Evolutionary conservation across 2,329 filamentous ascomycete genomes (phyloP), one percentile per base, ranked within the genome.

Genomic region (Fusarium veterinarium): DNA sequence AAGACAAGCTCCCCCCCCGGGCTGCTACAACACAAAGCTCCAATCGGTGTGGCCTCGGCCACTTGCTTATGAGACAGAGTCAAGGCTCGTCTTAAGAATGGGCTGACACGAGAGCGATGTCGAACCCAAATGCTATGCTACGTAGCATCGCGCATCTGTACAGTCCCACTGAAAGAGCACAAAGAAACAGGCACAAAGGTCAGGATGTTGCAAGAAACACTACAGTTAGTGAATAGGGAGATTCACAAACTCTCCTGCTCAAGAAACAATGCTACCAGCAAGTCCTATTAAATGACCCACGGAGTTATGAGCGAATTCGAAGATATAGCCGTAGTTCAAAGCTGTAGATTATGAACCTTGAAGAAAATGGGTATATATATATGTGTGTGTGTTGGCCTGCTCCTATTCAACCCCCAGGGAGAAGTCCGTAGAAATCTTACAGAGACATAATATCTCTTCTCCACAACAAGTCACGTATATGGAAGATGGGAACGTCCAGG

Each of bases 141-240:
- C 49, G 61, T 73, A 71, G 40, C 66, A 69, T 64, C 40, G 58
- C 40, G 25, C n/a, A 28, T 51, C 12, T 42, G 19, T 44, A 31
- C 9, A 61, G 64, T 49, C 37, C 49, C 49, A 23, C 40, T 31
- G n/a, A 38, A 23, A 42, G 48, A 55, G 38, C 33, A 51, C 33
- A 25, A 30, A 8, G 17, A 25, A 17, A 45, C 35, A 30, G 37
- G 37, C 28, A n/a, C 25, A 37, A 35, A 35, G 23, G 33, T 28
- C 33, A 38, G 23, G 25, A 52, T 37, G 33, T 25, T n/a, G 31
- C 13, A 28, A 28, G 49, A n/a, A 28, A 37, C n/a, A 49, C 30
- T 33, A 33, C 23, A 33, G 30, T 33, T 31, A 8, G 28, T 31
- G 20, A 12, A 52, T 16, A 8, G 33, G 17, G 48, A 20, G 7